Percentiles rank a stretch among this genome's conserved stretches.
Evolutionary conservation across 1,284 basidiomycete species (phyloP).

Genomic region (Naganishia cerealis): DNA sequence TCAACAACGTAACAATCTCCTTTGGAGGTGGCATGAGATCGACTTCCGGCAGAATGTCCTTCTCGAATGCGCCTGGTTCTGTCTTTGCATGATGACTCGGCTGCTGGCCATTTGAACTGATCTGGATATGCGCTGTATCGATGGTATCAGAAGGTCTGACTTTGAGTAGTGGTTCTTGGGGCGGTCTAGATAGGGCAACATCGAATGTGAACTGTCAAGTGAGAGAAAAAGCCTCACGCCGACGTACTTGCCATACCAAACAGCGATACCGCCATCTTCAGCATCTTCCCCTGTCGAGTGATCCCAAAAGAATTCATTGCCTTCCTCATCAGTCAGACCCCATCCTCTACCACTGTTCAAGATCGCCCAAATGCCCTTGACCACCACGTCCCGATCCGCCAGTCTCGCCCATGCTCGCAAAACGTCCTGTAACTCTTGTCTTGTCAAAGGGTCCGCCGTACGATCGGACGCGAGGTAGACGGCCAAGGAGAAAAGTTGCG

Average conservation of each 20-base stretch:
- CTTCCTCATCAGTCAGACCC: slow-evolving; percentile 38
- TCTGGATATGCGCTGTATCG: slow-evolving; percentile 11
- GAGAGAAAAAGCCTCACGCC: background rate
- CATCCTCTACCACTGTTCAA: slow-evolving; percentile 59
- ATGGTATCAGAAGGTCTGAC: background rate
- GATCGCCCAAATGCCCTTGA: slow-evolving; percentile 64
- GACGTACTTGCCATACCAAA: slow-evolving; percentile 43
- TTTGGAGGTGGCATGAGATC: slow-evolving; percentile 69
- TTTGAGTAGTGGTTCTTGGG: background rate
- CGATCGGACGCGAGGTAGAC: slow-evolving; percentile 57
- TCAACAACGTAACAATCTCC: slow-evolving; percentile 66
- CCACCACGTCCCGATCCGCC: slow-evolving; percentile 59
- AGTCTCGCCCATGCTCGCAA: slow-evolving; percentile 73
- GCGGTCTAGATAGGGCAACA: background rate
- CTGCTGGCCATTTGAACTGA: background rate
- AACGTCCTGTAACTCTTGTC: slow-evolving; percentile 37
- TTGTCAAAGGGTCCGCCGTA: slow-evolving; percentile 61
- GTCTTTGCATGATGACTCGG: slow-evolving; percentile 35
- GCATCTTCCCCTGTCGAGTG: slow-evolving; percentile 32
- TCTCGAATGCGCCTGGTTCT: slow-evolving; percentile 59
- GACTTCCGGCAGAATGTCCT: slow-evolving; percentile 54
- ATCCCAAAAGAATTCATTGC: slow-evolving; percentile 41
- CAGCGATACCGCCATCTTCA: slow-evolving; percentile 31
- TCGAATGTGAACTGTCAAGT: background rate
- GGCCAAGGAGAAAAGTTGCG: slow-evolving; percentile 67